These are phyloP conservation scores for Colletotrichum lentis DNA, from an alignment of 2,329 filamentous ascomycete species.

Conservation along the genomic window DNA sequence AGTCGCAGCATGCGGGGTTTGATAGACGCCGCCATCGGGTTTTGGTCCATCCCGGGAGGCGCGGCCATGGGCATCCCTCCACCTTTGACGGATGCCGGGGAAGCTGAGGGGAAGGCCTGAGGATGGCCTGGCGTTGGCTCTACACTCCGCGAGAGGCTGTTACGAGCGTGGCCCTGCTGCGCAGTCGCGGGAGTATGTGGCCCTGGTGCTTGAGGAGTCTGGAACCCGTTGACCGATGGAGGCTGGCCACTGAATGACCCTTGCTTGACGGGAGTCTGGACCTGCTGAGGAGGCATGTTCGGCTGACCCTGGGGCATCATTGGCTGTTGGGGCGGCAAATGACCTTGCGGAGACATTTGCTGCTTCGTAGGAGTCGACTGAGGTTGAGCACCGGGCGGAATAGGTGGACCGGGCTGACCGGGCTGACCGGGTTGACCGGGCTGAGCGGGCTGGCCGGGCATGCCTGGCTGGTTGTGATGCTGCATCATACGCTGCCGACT, in stretches of 20 bases:
- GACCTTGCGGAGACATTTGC: conserved; percentile 47
- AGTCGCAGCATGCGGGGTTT: conserved; percentile 51
- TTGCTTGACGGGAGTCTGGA: conserved; percentile 56
- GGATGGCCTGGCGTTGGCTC: conserved; percentile 54
- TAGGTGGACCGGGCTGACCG: conserved; percentile 44
- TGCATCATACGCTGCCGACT: conserved; percentile 61
- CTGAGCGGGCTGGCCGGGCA: conserved; percentile 42
- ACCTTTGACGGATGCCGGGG: conserved; percentile 53
- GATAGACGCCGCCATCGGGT: conserved; percentile 32
- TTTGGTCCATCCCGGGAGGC: conserved; percentile 31
- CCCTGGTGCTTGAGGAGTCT: conserved; percentile 54
- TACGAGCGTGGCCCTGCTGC: conserved; percentile 56
- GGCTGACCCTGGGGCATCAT: conserved; percentile 53
- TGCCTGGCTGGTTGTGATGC: conserved; percentile 48
- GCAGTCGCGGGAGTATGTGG: conserved; percentile 56
- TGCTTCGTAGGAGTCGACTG: conserved; percentile 56
- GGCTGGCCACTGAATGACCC: conserved; percentile 58
- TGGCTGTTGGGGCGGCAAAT: conserved; percentile 42
- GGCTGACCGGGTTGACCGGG: conserved; percentile 47
- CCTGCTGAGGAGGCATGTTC: conserved; percentile 42
- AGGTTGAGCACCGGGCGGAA: conserved; percentile 45
- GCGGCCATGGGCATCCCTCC: conserved; percentile 55
- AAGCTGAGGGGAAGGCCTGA: conserved; percentile 56
- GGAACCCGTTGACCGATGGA: conserved; percentile 58
- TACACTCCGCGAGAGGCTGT: conserved; percentile 61